These are phyloP conservation scores for Aspergillus tanneri DNA, from an alignment of 2,329 filamentous ascomycete species.

Conservation along the genomic window DNA sequence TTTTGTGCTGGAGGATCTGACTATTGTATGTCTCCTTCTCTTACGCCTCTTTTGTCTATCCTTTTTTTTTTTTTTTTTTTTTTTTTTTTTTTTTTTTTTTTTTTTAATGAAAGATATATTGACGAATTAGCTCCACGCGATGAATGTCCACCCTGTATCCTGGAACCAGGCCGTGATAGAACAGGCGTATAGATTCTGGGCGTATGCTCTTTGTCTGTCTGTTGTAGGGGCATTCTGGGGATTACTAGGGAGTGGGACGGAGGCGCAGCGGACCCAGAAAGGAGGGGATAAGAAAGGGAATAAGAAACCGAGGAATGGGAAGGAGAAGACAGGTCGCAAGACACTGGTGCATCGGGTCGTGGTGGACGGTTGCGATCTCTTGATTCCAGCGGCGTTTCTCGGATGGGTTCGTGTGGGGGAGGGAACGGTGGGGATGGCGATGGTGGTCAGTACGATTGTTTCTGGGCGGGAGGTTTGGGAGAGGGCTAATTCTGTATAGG, in stretches of 20 bases:
- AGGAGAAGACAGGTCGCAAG: slow-evolving; percentile 4
- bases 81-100: background rate
- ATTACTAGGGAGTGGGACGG: slow-evolving; percentile 18
- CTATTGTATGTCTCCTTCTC: slow-evolving; percentile 46
- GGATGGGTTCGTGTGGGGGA: slow-evolving; percentile 59
- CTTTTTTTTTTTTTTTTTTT: background rate
- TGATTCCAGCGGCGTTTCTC: slow-evolving; percentile 60
- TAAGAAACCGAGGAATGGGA: slow-evolving; percentile 26
- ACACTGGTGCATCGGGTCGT: slow-evolving; percentile 51
- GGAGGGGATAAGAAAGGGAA: slow-evolving; percentile 23
- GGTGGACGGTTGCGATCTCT: slow-evolving; percentile 61
- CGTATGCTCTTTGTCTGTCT: slow-evolving; percentile 59
- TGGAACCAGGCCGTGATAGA: slow-evolving; percentile 51
- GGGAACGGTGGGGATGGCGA: slow-evolving; percentile 57
- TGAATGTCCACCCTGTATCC: slow-evolving; percentile 48
- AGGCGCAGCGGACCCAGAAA: no score
- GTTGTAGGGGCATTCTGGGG: slow-evolving; percentile 37
- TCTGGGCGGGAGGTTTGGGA: slow-evolving; percentile 63
- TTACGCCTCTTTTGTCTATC: background rate
- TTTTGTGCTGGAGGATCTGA: slow-evolving; percentile 64
- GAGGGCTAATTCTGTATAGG: background rate
- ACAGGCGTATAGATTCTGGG: slow-evolving; percentile 70
- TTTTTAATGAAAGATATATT: slow-evolving; percentile 18
- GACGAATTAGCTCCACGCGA: slow-evolving; percentile 44
- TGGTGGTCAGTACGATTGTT: slow-evolving; percentile 62